Base-by-base conservation (phyloP, 2,329 filamentous ascomycete genomes). In the Mycogone perniciosa region DNA sequence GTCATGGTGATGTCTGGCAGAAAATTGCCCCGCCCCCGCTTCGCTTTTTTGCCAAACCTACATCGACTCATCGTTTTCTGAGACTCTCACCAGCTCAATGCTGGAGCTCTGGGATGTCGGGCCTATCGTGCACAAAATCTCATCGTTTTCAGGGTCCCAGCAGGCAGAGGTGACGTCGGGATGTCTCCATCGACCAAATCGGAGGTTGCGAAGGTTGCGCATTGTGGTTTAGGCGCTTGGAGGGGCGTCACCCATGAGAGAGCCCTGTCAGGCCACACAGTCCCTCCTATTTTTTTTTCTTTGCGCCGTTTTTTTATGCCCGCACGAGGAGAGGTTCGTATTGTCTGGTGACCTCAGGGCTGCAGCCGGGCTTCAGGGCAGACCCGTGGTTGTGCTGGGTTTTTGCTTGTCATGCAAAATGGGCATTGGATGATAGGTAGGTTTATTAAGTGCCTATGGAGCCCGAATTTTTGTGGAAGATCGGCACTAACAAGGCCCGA, bases 201-300 rank as follows among this genome's bases (percentile, higher is more conserved):
- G 82, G 62, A 90, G 82, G 67, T 85, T 90, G 70, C 82, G 85
- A 60, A 97, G 78, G 69, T 96, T 97, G 66, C 89, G 86, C 92
- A 97, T 97, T 51, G 57, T 56, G 55, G 48, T 40, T 41, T 35
- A 42, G 42, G 48, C 41, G 20, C 37, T 20, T 40, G 48, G 48
- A 50, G 48, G 48, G 48, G 48, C 42, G 11, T 50, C 48, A 44
- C 30, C 34, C 40, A 48, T 43, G 46, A 29, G 10, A 42, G 31
- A 34, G 37, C 27, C 40, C 27, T 29, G 10, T 26, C 44, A 6
- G 44, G 34, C 20, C 44, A 37, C 27, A 34, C 20, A 7, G 20
- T 35, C 27, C 20, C 48, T 42, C 47, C 40, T 10, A 34, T 30
- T 20, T 41, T 33, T 50, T 41, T 34, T 34, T 37, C 34, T 37